Evolutionary conservation across 495 filamentous ascomycete genomes (phyloP), one percentile per base, ranked within the genome.

Genomic region (Opeltia flavorubescens): DNA sequence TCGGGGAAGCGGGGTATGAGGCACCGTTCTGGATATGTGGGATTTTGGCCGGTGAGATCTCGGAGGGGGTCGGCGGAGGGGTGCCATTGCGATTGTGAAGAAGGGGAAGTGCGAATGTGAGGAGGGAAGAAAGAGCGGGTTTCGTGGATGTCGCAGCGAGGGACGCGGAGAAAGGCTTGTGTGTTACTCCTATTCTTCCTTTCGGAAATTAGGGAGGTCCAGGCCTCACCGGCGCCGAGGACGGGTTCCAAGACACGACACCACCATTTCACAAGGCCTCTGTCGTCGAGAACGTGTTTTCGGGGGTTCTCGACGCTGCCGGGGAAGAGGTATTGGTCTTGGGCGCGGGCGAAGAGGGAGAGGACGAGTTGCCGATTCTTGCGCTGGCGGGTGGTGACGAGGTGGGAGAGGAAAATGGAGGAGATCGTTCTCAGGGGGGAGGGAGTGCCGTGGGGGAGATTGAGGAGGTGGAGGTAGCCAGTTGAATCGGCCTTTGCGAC

Each of bases 401-500:
- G 69, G 58, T 81, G 81, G 13, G 71, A 66, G 24, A 99, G 65
- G 57, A 96, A 95, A 7, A 78, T 76, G 18, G 77, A 74, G 28
- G 77, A 77, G 42, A 95, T 71, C 13, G 77, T 65, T 57, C 78
- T 76, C 25, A 95, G 68, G 0, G 85, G 77, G 1, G 87, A 95
- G 1, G 80, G 74, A 4, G 75, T 75, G 15, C 74, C 73, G 38
- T 70, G 66, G 2, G 74, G 67, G 1, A 81, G 58, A 25, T 73
- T 63, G 30, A 87, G 71, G 0, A 81, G 66, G 56, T 83, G 70
- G 23, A 95, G 64, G 54, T 84, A 89, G 39, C 91, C 91, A 1
- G 89, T 95, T 13, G 89, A 95, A 63, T 99, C 91, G 41, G 91
- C 91, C 65, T 99, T 99, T 47, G 86, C 88, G 30, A 99, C 80